Percentiles rank a stretch among this genome's conserved stretches.
phyloP scores from a whole-genome alignment of 257 asterid species.

The Orobanche coerulescens region DNA sequence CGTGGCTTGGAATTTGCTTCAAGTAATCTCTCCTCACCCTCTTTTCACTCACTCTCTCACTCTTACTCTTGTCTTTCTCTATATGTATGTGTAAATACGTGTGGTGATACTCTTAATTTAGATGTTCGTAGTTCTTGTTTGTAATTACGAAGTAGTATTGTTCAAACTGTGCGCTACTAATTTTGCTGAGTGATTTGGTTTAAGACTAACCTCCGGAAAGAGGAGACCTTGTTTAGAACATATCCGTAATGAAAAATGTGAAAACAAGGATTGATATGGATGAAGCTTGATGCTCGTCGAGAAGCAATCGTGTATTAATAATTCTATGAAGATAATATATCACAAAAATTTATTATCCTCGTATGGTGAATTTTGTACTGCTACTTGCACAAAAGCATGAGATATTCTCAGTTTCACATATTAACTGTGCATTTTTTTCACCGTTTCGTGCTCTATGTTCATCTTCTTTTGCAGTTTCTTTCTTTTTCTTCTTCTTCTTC shows the following conservation, averaged over 20 bases:
- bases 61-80: not conserved
- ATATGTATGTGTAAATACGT: not conserved
- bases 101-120: not conserved
- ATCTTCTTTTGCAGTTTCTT: not conserved
- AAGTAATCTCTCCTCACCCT: slow-evolving; percentile 31
- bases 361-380: not conserved
- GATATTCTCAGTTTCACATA: not conserved
- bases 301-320: not conserved
- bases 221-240: not conserved
- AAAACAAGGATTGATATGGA: not conserved
- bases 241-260: not conserved
- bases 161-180: not conserved
- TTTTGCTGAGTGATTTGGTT: not conserved
- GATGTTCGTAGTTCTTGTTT: not conserved
- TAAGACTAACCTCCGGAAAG: not conserved
- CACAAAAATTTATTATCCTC: not conserved
- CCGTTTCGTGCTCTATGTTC: slow-evolving; percentile 7
- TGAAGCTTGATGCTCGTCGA: not conserved
- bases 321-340: not conserved
- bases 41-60: not conserved
- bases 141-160: not conserved
- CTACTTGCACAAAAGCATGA: not conserved
- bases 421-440: not conserved
- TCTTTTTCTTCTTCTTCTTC: not conserved
- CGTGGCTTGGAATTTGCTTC: slow-evolving; percentile 89